Evolutionary conservation across 164 flowering plant genomes (phyloP), one percentile per base, ranked within the genome.

Genomic region (Magnolia kwangsiensis): DNA sequence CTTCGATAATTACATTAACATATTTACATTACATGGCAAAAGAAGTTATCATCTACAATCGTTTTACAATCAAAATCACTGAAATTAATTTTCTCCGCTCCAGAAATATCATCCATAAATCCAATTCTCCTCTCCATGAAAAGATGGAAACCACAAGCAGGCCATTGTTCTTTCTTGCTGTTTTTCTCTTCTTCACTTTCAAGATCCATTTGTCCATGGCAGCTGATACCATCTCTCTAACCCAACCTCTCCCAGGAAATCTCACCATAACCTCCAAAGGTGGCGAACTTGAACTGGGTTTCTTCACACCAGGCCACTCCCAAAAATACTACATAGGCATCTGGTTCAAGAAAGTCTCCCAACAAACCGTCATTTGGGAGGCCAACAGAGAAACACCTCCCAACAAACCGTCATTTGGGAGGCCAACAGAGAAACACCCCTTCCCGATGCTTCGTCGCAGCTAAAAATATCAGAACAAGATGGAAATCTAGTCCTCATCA

Each of bases 301-400:
- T 87, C 87, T 90, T 87, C 85, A 74, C 51, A 16, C 91, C 93
- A 84, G 95, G 92, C 82, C 87, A 84, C 2, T 83, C 91, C 68
- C 79, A 87, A 8, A 82, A 84, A 71, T 69, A 63, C 74, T 81
- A 81, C 50, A 49, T 81, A 23, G 83, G 80, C 64, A 82, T 79
- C 71, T 78, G 81, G 81, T 82, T 76, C 75, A 77, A 75, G 64
- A 71, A 74, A 19, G 31, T 71, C 18, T 4, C 31, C 49, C 45
- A 77, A 72, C 37, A 24, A 31, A 58, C 69, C n/a, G 72, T 76
- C 29, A 78, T 82, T 49, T 82, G 84, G 84, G 79, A 79, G 10
- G 80, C 78, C 20, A 82, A 82, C 71, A 82, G 84, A n/a, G n/a
- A n/a, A n/a, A n/a, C n/a, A n/a, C n/a, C n/a, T n/a, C n/a, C n/a